Evolutionary conservation across 2,329 filamentous ascomycete species (phyloP).

Genomic region (Magnaporthiopsis rhizophila): DNA sequence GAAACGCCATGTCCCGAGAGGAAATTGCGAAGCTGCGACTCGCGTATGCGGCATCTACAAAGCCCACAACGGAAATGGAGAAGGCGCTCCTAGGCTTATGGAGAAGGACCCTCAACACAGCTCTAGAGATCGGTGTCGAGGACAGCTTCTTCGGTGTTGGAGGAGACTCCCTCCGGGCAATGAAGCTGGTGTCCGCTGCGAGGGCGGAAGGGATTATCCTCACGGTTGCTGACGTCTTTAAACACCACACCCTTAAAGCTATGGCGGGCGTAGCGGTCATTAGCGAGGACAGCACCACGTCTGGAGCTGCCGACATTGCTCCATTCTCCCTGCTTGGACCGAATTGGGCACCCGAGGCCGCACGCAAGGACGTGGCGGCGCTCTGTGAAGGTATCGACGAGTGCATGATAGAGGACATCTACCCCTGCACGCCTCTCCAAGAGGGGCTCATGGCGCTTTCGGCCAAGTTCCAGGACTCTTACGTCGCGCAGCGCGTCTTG

Average conservation of each 20-base stretch:
- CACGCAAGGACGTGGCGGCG: constrained; percentile 15
- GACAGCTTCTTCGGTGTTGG: constrained; percentile 41
- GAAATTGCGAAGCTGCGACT: constrained; percentile 29
- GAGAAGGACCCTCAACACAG: constrained; percentile 9
- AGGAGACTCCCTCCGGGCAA: constrained; percentile 44
- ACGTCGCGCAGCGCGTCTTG: constrained; percentile 42
- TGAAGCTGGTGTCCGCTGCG: constrained; percentile 39
- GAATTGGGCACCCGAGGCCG: constrained; percentile 8
- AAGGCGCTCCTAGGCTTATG: constrained; percentile 28
- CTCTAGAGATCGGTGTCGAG: constrained; percentile 20
- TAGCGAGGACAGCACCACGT: constrained; percentile 14
- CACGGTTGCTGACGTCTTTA: constrained; percentile 38
- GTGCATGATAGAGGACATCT: constrained; percentile 38
- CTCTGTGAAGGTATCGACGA: constrained; percentile 19
- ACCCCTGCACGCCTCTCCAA: constrained; percentile 46
- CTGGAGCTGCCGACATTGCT: not conserved
- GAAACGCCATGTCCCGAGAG: constrained; percentile 30
- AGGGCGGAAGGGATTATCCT: constrained; percentile 29
- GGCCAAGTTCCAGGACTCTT: constrained; percentile 40
- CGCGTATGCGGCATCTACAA: constrained; percentile 9
- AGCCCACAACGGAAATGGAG: constrained; percentile 30
- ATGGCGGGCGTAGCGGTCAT: constrained; percentile 30
- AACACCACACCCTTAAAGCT: constrained; percentile 31
- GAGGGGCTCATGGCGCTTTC: constrained; percentile 47
- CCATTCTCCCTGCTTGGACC: constrained; percentile 18